A percentile compares a stretch with the other conserved stretches of the same genome.
phyloP scores from a whole-genome alignment of 2,329 filamentous ascomycete species.

The Dactylella cylindrospora region DNA sequence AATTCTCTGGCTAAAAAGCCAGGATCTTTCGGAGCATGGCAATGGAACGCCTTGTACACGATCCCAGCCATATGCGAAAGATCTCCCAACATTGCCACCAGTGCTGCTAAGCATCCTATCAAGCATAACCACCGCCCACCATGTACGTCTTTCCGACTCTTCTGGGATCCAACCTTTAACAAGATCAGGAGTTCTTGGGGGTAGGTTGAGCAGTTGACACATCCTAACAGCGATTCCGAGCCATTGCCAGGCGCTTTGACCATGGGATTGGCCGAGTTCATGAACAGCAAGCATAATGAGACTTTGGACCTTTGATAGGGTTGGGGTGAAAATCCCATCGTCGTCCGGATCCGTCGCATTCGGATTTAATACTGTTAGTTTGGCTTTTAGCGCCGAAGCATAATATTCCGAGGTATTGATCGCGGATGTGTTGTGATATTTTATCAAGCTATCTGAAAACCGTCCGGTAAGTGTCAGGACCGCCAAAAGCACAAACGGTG shows the following conservation, averaged over 20 bases:
- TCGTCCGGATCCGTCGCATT: slow-evolving; percentile 60
- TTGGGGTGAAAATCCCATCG: slow-evolving; percentile 56
- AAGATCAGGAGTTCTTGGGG: slow-evolving; percentile 50
- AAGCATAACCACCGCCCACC: slow-evolving; percentile 73
- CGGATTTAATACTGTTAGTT: slow-evolving; percentile 58
- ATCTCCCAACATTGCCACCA: slow-evolving; percentile 47
- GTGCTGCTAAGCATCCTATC: slow-evolving; percentile 56
- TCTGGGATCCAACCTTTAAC: slow-evolving; percentile 58
- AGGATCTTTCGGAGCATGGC: slow-evolving; percentile 59
- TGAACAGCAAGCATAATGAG: slow-evolving; percentile 71
- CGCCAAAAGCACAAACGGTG: slow-evolving; percentile 62
- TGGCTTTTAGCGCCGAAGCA: slow-evolving; percentile 54
- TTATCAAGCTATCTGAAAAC: slow-evolving; percentile 65
- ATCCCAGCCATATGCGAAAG: slow-evolving; percentile 66
- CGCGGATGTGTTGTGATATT: slow-evolving; percentile 54
- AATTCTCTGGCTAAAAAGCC: slow-evolving; percentile 40
- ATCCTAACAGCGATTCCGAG: slow-evolving; percentile 64
- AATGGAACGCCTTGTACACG: slow-evolving; percentile 63
- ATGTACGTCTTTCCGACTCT: slow-evolving; percentile 68
- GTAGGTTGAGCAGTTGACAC: slow-evolving; percentile 40
- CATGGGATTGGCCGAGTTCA: slow-evolving; percentile 63
- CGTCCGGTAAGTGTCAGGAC: slow-evolving; percentile 69
- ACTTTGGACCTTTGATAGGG: slow-evolving; percentile 66
- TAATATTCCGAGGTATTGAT: slow-evolving; percentile 47
- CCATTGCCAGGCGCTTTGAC: slow-evolving; percentile 66